These are phyloP conservation scores for Colletotrichum sp. DNA, from an alignment of 2,329 filamentous ascomycete genomes.

Conservation along the genomic window DNA sequence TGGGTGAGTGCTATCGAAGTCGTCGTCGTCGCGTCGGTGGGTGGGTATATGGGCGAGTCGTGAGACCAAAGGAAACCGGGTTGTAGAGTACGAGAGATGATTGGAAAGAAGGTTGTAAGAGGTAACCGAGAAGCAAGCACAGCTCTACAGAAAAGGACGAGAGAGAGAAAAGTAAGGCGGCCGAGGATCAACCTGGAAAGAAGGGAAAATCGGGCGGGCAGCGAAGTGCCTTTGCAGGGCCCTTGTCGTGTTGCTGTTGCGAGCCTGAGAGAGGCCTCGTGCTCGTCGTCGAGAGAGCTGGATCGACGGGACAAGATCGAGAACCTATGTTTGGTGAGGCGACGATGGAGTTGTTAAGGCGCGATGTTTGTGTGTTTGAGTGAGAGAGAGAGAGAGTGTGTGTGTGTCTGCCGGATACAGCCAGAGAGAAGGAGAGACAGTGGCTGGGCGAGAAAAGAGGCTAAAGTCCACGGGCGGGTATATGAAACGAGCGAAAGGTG, in stretches of 20 bases:
- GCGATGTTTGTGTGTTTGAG: slow-evolving; percentile 11
- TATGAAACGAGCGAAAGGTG: slow-evolving; percentile 30
- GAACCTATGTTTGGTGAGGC: slow-evolving; percentile 1
- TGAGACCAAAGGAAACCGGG: slow-evolving; percentile 19
- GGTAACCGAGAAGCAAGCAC: slow-evolving; percentile 19
- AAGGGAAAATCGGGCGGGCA: slow-evolving; percentile 37
- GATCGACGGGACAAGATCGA: neutral
- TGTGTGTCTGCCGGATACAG: slow-evolving; percentile 18
- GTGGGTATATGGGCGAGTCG: slow-evolving; percentile 16
- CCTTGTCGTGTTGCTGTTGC: neutral
- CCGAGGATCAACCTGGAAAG: slow-evolving; percentile 66
- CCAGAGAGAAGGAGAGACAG: slow-evolving; percentile 23
- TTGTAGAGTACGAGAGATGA: slow-evolving; percentile 2
- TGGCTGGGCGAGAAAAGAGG: slow-evolving; percentile 23
- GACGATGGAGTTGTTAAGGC: neutral
- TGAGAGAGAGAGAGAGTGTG: neutral
- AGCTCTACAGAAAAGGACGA: slow-evolving; percentile 14
- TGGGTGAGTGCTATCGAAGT: slow-evolving; percentile 5
- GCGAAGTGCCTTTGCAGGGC: slow-evolving; percentile 25
- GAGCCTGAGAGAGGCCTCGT: slow-evolving; percentile 10
- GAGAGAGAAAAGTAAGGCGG: slow-evolving; percentile 39
- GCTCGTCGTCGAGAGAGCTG: neutral
- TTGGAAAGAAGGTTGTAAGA: slow-evolving; percentile 4
- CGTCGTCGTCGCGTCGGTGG: slow-evolving; percentile 17
- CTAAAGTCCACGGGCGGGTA: slow-evolving; percentile 24